A percentile compares a stretch with the other conserved stretches of the same genome.
Evolutionary conservation across 2,329 filamentous ascomycete genomes (phyloP).

Genomic region (Trichoderma harzianum): DNA sequence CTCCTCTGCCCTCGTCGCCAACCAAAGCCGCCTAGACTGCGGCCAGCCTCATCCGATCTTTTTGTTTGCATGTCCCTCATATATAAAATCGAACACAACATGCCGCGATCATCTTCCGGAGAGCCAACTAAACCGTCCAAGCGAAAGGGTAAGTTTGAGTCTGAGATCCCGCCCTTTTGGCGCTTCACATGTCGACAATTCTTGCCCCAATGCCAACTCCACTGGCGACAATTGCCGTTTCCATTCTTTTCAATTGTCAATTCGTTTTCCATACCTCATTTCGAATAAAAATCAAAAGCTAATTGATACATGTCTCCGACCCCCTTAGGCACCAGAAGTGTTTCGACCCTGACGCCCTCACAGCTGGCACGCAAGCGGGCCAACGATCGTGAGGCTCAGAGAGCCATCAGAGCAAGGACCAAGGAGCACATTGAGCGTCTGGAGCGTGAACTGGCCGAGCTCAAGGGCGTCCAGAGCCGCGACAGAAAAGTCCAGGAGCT

Average conservation of each 20-base stretch:
- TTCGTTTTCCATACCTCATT: not conserved
- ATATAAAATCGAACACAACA: conserved; percentile 24
- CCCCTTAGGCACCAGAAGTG: conserved; percentile 61
- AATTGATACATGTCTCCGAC: not conserved
- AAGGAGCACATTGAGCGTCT: conserved; percentile 80
- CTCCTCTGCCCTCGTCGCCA: not conserved
- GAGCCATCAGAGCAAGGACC: conserved; percentile 80
- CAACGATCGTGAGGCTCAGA: conserved; percentile 87
- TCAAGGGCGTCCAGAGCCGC: conserved; percentile 50
- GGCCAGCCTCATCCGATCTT: not conserved
- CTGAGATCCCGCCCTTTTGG: not conserved
- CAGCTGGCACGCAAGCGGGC: conserved; percentile 87
- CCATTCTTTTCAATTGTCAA: not conserved
- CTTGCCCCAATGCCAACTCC: not conserved
- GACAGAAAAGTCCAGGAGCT: conserved; percentile 52
- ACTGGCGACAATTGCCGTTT: not conserved
- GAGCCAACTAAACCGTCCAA: conserved; percentile 44
- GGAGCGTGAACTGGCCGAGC: conserved; percentile 70
- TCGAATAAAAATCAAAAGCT: not conserved
- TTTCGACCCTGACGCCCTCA: conserved; percentile 81
- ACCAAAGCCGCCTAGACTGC: not conserved
- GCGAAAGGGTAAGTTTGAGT: conserved; percentile 42
- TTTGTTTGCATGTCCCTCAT: conserved; percentile 3
- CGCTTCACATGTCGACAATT: not conserved
- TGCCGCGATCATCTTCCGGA: conserved; percentile 42